Evolutionary conservation across 2,329 filamentous ascomycete species (phyloP), one percentile per base, ranked within the genome.

Genomic region (Fusarium sp.): DNA sequence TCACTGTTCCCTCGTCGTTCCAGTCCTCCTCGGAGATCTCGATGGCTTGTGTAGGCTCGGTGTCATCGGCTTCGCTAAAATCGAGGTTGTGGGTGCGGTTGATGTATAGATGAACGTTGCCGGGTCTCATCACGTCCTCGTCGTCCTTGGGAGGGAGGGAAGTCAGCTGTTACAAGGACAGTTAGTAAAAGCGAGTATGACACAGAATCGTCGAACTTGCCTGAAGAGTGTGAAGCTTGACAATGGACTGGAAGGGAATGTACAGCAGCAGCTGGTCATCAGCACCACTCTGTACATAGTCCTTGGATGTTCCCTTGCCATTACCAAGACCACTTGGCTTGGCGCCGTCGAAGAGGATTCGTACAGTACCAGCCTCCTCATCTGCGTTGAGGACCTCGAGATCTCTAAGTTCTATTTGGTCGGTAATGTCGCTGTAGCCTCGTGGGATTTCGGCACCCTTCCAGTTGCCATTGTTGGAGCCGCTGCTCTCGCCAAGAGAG

Each of bases 251-350:
- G 81, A 99, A 97, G 1, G 96, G 95, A 58, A 96, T 85, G 80
- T 90, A 98, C 46, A 99, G 86, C 86, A 98, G 92, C 65, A 99
- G 83, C 83, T 99, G 96, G 81, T 98, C 94, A 76, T 99, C 96
- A 35, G 95, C 96, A 76, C 97, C 95, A 79, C 93, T 97, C 83
- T 97, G 93, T 22, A 98, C 90, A 90, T 92, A 98, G 80, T 99
- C 95, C 76, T 87, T 88, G 55, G 64, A 43, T 22, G 70, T 78
- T 33, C 67, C 62, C 75, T 89, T 89, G 56, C 81, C 85, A 73
- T 89, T 88, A 48, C 79, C 78, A 56, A 94, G 79, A 2, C 84
- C 84, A 54, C 84, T 88, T 7, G 94, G 94, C 79, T 90, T 89
- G 58, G 83, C 81, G 6, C 74, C 70, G n/a, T 90, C 89, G 76